A percentile compares a stretch with the other conserved stretches of the same genome.
Conservation (phyloP, 163 green algal genomes). For the Coccomyxa subellipsoidea region DNA sequence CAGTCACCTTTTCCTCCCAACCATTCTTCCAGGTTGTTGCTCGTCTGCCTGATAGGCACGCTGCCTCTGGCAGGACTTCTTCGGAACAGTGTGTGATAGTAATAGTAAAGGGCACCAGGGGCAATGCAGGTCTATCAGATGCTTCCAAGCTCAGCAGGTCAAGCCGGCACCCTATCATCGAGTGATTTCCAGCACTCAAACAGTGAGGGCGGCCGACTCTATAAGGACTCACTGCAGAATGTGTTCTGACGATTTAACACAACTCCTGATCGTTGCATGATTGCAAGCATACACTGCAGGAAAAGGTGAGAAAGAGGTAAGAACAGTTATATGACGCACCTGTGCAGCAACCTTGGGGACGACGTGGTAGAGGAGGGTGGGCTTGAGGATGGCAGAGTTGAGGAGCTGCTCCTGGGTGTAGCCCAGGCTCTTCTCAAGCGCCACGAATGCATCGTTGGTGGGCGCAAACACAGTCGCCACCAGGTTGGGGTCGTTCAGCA, state of each 20-base stretch:
- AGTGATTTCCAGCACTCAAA: no score
- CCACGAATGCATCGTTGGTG: neutral
- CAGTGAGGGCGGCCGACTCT: no score
- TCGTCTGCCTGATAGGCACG: neutral
- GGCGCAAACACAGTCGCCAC: conserved; percentile 3
- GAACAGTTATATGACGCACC: no score
- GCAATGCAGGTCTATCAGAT: neutral
- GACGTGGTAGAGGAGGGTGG: neutral
- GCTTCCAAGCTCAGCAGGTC: no score
- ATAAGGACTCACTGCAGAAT: no score
- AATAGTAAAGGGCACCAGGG: neutral
- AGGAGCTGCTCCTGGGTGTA: conserved; percentile 5
- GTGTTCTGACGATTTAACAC: no score
- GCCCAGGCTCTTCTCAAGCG: neutral
- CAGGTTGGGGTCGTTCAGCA: neutral
- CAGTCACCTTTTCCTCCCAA: neutral
- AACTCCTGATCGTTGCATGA: no score
- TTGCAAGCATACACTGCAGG: no score
- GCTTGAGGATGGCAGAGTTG: neutral
- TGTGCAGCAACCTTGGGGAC: neutral
- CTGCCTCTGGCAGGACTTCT: neutral
- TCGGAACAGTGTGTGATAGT: neutral
- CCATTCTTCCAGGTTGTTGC: neutral
- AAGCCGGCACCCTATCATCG: no score
- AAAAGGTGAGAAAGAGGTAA: no score